Conservation (phyloP, 441 rosid genomes). For the Gossypium schwendimanii region DNA sequence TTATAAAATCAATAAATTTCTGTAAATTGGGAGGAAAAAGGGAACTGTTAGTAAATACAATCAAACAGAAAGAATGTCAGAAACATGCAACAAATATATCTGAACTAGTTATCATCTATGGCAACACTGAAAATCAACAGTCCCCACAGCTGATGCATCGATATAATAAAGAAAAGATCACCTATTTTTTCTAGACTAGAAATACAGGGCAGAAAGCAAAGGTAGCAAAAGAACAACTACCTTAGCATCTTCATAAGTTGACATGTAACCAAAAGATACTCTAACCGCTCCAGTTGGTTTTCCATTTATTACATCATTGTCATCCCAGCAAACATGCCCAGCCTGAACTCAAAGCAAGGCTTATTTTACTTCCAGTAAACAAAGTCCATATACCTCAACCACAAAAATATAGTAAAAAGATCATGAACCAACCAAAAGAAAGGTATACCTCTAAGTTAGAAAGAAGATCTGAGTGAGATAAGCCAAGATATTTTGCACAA, state of each 20-base stretch:
- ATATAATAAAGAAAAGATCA: neutral
- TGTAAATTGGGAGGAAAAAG: conserved; percentile 22
- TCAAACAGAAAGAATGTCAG: conserved; percentile 1
- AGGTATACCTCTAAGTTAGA: conserved; percentile 78
- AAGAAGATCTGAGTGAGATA: conserved; percentile 79
- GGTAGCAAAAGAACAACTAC: conserved; percentile 26
- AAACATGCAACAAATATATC: neutral
- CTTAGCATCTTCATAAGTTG: conserved; percentile 87
- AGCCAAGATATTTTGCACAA: conserved; percentile 85
- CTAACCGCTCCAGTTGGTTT: conserved; percentile 93
- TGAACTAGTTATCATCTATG: neutral
- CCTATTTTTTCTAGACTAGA: neutral
- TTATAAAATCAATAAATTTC: conserved; percentile 70
- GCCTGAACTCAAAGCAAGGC: conserved; percentile 41
- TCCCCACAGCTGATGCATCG: neutral
- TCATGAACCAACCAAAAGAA: neutral
- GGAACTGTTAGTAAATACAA: neutral
- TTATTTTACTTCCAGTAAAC: conserved; percentile 10
- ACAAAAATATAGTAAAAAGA: neutral
- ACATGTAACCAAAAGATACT: conserved; percentile 91
- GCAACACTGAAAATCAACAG: neutral
- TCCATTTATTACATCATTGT: conserved; percentile 70
- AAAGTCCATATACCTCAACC: neutral
- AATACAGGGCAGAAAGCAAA: neutral
- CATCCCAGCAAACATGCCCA: conserved; percentile 98